Evolutionary conservation across 169 alveolate species (phyloP).

Genomic region (Eimeria falciformis): DNA sequence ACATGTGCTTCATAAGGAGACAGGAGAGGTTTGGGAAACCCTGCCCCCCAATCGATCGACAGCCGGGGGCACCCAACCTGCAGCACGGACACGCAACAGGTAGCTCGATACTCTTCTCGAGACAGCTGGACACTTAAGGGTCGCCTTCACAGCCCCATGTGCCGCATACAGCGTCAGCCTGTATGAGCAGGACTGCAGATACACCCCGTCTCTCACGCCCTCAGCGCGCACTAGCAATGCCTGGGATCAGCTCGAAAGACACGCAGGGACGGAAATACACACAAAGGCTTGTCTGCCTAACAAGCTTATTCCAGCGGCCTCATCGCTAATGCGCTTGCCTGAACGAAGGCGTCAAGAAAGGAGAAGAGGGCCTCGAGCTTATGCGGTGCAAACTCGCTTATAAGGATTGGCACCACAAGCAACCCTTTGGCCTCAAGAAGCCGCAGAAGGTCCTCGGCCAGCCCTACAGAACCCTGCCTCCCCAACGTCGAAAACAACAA

Average conservation of each 20-base stretch:
- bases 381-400: constrained; percentile 76
- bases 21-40: constrained; percentile 93
- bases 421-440: constrained; percentile 84
- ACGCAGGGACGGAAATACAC: too few species aligned
- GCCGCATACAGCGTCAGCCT: too few species aligned
- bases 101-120: too few species aligned
- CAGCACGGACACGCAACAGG: constrained; percentile 81
- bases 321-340: neutral
- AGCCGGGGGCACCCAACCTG: constrained; percentile 99
- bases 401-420: constrained; percentile 70
- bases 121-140: too few species aligned
- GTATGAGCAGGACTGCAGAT: too few species aligned
- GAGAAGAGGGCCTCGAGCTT: constrained; percentile 57
- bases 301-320: too few species aligned
- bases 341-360: constrained; percentile 59
- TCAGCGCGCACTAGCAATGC: too few species aligned
- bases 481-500: constrained; percentile 95
- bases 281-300: too few species aligned
- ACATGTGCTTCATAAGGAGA: constrained; percentile 98
- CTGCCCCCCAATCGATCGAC: constrained; percentile 98
- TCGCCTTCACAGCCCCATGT: too few species aligned
- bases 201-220: too few species aligned
- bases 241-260: too few species aligned
- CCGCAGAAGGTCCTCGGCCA: constrained; percentile 87
- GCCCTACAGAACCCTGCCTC: constrained; percentile 92